Conservation (phyloP, 2,329 filamentous ascomycete genomes). For the Helotiales sp. region DNA sequence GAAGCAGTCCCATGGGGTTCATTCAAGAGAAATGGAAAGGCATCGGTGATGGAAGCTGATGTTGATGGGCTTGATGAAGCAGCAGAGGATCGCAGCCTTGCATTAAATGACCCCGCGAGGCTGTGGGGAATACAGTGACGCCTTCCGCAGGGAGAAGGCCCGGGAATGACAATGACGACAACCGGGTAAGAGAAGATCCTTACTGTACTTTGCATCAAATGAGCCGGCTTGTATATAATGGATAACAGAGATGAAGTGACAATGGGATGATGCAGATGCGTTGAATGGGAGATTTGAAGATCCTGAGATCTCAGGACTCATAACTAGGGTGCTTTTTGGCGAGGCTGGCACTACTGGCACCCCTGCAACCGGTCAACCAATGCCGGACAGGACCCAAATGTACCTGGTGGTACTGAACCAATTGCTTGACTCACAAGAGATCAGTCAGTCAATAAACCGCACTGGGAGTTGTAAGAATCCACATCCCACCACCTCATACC, state of each 20-base stretch:
- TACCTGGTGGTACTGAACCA: not conserved
- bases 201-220: not conserved
- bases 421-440: constrained; percentile 2
- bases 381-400: not conserved
- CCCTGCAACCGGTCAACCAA: not conserved
- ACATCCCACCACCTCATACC: not conserved
- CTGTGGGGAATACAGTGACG: not conserved
- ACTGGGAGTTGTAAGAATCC: not conserved
- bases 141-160: not conserved
- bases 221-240: not conserved
- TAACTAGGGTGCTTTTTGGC: not conserved
- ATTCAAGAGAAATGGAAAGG: not conserved
- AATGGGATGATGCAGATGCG: not conserved
- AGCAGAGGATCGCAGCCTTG: not conserved
- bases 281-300: not conserved
- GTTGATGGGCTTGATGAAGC: constrained; percentile 1
- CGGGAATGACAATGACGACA: not conserved
- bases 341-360: not conserved
- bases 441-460: not conserved
- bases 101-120: constrained; percentile 3
- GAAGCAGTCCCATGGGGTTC: not conserved
- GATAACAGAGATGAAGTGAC: not conserved
- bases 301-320: too few species aligned
- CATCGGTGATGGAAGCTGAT: not conserved
- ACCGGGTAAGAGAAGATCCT: not conserved